Percentiles rank a stretch among this genome's conserved stretches.
phyloP scores from a whole-genome alignment of 495 filamentous ascomycete species.

The Bathelium albidoporum region DNA sequence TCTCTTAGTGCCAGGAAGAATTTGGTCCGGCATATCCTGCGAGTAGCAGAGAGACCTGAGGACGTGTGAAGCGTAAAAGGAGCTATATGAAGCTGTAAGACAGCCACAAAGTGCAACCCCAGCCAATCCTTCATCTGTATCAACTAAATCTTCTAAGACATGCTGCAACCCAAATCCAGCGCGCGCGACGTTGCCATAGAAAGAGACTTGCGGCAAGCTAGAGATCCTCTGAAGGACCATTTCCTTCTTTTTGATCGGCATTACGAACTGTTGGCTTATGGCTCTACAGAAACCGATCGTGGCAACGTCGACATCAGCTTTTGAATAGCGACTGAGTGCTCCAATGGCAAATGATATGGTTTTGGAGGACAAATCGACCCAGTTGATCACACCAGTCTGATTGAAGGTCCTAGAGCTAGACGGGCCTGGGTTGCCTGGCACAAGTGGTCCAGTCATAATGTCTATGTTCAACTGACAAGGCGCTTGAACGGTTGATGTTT shows the following conservation, averaged over 20 bases:
- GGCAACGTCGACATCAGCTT: background rate
- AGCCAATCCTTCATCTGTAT: background rate
- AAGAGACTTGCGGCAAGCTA: background rate
- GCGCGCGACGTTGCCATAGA: background rate
- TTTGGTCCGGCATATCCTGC: background rate
- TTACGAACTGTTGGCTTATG: background rate
- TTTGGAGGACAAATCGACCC: background rate
- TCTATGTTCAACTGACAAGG: background rate
- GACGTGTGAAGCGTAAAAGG: background rate
- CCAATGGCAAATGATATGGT: background rate
- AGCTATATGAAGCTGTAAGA: background rate
- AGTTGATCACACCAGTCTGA: background rate
- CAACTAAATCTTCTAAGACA: background rate
- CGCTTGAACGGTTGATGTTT: no score
- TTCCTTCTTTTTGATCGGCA: background rate
- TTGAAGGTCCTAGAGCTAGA: background rate
- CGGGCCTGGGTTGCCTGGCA: background rate
- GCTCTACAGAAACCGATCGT: background rate
- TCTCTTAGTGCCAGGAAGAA: background rate
- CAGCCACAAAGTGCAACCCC: background rate
- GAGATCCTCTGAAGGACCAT: background rate
- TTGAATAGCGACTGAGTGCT: background rate
- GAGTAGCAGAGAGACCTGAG: background rate
- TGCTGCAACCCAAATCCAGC: background rate
- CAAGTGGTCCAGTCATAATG: background rate